Evolutionary conservation across 495 filamentous ascomycete species (phyloP).

Genomic region (Podospora fimiseda): DNA sequence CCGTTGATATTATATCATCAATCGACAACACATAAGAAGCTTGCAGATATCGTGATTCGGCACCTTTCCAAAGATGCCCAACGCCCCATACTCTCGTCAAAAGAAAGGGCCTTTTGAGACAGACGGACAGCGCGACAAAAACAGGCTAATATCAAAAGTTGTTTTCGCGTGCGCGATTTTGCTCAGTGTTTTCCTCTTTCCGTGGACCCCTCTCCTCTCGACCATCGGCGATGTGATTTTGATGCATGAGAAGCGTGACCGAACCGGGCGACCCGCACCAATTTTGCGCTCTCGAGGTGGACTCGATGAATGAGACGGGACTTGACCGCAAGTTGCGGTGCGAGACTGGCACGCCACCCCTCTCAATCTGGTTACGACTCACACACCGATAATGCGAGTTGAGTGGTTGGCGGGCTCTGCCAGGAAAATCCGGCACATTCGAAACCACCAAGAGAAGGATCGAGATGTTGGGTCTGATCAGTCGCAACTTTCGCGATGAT

Average conservation of each 20-base stretch:
- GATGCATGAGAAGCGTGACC: neutral
- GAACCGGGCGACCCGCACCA: slow-evolving; percentile 4
- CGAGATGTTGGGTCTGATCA: neutral
- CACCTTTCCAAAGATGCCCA: neutral
- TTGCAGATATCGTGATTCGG: neutral
- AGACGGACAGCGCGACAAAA: neutral
- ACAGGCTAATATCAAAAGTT: slow-evolving; percentile 18
- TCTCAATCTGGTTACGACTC: neutral
- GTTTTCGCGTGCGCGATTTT: slow-evolving; percentile 24
- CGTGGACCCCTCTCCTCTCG: too few species aligned
- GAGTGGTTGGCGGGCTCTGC: slow-evolving; percentile 9
- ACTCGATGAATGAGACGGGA: slow-evolving; percentile 1
- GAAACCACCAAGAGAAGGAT: neutral
- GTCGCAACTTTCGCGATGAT: too few species aligned
- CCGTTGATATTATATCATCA: too few species aligned
- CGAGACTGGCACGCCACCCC: neutral
- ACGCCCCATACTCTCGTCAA: neutral
- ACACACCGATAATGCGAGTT: too few species aligned
- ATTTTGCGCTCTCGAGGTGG: neutral
- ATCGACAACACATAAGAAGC: too few species aligned
- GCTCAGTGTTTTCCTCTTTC: neutral
- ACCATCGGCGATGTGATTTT: neutral
- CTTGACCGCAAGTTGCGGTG: slow-evolving; percentile 15
- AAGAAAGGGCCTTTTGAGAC: neutral
- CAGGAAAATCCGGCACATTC: slow-evolving; percentile 1